Percentiles rank a stretch among this genome's conserved stretches.
Conservation (phyloP, 2,329 filamentous ascomycete species). For the Fusarium foetens region DNA sequence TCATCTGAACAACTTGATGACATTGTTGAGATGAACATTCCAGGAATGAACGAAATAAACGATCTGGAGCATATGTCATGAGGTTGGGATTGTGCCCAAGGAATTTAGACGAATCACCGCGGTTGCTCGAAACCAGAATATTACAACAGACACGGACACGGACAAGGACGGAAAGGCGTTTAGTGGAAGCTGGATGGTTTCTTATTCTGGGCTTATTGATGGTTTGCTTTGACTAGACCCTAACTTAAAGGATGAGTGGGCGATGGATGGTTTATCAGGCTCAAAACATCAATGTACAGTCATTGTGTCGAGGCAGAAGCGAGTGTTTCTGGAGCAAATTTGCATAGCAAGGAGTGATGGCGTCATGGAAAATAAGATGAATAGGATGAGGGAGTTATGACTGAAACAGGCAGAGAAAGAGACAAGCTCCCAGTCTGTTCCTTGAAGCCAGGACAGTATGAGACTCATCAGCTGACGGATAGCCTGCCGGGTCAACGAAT, state of each 20-base stretch:
- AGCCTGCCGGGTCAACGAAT: background rate
- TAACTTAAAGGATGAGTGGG: slow-evolving; percentile 14
- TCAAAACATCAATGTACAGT: background rate
- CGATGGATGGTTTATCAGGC: background rate
- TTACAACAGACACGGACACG: background rate
- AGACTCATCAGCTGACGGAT: background rate
- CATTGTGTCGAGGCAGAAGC: slow-evolving; percentile 3
- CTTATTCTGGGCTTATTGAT: background rate
- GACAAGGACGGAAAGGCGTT: slow-evolving; percentile 4
- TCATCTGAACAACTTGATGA: slow-evolving; percentile 67
- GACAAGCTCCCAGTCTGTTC: background rate
- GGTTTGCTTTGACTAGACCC: slow-evolving; percentile 24
- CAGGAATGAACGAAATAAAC: slow-evolving; percentile 54
- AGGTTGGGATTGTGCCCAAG: background rate
- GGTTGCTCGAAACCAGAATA: background rate
- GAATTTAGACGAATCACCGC: background rate
- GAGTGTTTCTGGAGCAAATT: slow-evolving; percentile 21
- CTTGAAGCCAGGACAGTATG: background rate
- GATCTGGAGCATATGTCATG: slow-evolving; percentile 46
- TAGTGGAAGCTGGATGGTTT: background rate
- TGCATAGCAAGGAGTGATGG: slow-evolving; percentile 46
- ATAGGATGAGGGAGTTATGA: background rate
- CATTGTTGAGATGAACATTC: slow-evolving; percentile 58
- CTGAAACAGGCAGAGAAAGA: background rate
- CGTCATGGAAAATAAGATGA: slow-evolving; percentile 27